Conservation (phyloP, 371 early-diverging fungal species). For the Mortierella sp. region DNA sequence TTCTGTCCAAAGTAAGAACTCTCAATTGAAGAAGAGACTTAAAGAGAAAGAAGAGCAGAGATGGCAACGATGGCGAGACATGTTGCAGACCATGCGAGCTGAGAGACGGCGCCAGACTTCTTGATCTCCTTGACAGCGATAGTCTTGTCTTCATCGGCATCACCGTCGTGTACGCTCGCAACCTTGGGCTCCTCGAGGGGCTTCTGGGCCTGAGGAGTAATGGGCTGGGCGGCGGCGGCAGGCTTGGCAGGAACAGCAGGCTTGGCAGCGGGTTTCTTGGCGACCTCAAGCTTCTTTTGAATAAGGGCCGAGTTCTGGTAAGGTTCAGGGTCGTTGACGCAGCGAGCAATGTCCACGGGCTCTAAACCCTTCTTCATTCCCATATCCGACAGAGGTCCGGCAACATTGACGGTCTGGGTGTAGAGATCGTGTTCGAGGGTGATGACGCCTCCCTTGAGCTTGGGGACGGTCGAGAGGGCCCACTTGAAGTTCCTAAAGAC, state of each 20-base stretch:
- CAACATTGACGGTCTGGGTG: slow-evolving; percentile 27
- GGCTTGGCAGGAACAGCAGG: background rate
- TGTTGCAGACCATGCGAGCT: slow-evolving; percentile 27
- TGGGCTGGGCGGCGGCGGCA: background rate
- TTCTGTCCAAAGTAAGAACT: background rate
- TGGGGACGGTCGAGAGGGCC: slow-evolving; percentile 1
- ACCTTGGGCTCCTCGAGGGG: background rate
- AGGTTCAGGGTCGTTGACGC: slow-evolving; percentile 25
- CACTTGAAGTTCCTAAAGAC: slow-evolving; percentile 28
- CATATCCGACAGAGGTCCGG: slow-evolving; percentile 41
- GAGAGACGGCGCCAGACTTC: slow-evolving; percentile 17
- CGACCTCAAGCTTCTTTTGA: slow-evolving; percentile 22
- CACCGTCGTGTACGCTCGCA: background rate
- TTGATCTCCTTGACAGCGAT: slow-evolving; percentile 2
- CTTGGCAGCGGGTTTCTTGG: slow-evolving; percentile 16
- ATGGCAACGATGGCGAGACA: slow-evolving; percentile 34
- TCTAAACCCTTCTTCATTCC: slow-evolving; percentile 24
- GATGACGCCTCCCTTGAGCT: slow-evolving; percentile 32
- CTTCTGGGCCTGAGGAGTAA: background rate
- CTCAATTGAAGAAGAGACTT: background rate
- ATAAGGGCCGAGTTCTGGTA: slow-evolving; percentile 29
- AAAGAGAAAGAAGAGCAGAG: slow-evolving; percentile 26
- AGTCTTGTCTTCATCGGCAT: slow-evolving; percentile 9
- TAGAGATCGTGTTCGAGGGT: slow-evolving; percentile 56
- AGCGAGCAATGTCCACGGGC: slow-evolving; percentile 49